Base-by-base conservation (phyloP, 2,329 filamentous ascomycete genomes). In the Penicillium palitans region DNA sequence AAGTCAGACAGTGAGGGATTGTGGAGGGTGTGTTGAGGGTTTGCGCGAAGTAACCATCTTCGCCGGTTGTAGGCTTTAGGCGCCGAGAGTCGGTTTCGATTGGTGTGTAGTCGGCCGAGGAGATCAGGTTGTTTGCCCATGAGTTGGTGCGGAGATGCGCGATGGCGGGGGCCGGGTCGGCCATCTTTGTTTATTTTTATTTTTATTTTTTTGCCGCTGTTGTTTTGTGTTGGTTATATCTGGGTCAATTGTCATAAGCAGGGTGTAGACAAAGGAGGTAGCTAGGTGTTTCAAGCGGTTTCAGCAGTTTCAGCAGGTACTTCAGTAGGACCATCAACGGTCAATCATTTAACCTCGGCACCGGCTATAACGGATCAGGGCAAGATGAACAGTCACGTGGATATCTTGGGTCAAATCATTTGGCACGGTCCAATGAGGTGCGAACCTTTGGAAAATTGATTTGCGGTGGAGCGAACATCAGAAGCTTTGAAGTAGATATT, bases 21-120 rank as follows among this genome's bases (percentile, higher is more conserved):
- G 78, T 78, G 15, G 63, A 61, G 0, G 69, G 48, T 8, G 76
- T 76, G 37, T 65, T 72, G 35, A 79, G 63, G 1, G 77, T 79
- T 31, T 66, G 62, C 9, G 73, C 68, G 56, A 79, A 76, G 68
- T 73, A 79, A 52, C 72, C 72, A 56, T 80, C 77, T 70, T 80
- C 78, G 46, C 77, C 76, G 10, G 71, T 71, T 35, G 67, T 59
- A 9, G 71, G 68, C 60, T 80, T 79, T 61, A 69, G 63, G 12
- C 67, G 67, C 12, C 78, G 74, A 2, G 76, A 76, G 60, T 72
- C 74, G 46, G 76, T 78, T 44, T 68, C 66, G 53, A 78, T 73
- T 31, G 73, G 63, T 46, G 65, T 68, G 66, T 79, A 79, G 59
- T 73, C 68, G 21, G 70, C 60, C 19, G 70, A 69, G 44, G 70